Conservation (phyloP, 1,284 basidiomycete species). For the Pseudozyma sp. region DNA sequence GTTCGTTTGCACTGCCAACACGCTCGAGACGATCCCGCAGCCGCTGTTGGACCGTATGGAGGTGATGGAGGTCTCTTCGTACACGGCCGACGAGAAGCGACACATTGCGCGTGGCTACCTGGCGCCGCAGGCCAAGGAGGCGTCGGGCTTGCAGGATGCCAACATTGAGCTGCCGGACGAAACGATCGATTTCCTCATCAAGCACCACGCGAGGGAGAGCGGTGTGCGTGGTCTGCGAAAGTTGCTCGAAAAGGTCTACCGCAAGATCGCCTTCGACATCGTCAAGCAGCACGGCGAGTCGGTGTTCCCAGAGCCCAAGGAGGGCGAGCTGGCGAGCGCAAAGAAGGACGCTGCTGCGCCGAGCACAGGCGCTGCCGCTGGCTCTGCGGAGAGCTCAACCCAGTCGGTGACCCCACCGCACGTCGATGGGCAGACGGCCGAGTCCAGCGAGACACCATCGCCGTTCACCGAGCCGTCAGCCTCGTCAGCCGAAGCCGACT, state of each 20-base stretch:
- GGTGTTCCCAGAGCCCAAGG: slow-evolving; percentile 78
- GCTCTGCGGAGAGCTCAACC: slow-evolving; percentile 59
- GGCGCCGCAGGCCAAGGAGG: slow-evolving; percentile 92
- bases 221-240: slow-evolving; percentile 72
- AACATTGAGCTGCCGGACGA: slow-evolving; percentile 64
- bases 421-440: slow-evolving; percentile 19
- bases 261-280: slow-evolving; percentile 93
- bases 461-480: slow-evolving; percentile 43
- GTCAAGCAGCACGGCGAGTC: slow-evolving; percentile 92
- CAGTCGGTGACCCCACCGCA: slow-evolving; percentile 67
- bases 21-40: slow-evolving; percentile 92
- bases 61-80: slow-evolving; percentile 86
- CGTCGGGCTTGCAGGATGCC: slow-evolving; percentile 77
- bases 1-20: slow-evolving; percentile 86
- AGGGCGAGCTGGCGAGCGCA: slow-evolving; percentile 68
- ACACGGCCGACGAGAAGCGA: slow-evolving; percentile 95
- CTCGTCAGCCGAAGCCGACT: slow-evolving; percentile 16
- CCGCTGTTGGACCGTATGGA: slow-evolving; percentile 91
- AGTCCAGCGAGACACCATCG: slow-evolving; percentile 15
- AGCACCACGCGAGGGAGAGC: slow-evolving; percentile 96
- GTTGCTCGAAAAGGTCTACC: slow-evolving; percentile 82
- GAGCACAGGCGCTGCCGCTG: slow-evolving; percentile 19
- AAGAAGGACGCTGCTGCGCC: slow-evolving; percentile 33
- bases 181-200: slow-evolving; percentile 89
- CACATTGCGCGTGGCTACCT: slow-evolving; percentile 92